Evolutionary conservation across 1,284 basidiomycete genomes (phyloP).

Genomic region (Ustilago bromivora): DNA sequence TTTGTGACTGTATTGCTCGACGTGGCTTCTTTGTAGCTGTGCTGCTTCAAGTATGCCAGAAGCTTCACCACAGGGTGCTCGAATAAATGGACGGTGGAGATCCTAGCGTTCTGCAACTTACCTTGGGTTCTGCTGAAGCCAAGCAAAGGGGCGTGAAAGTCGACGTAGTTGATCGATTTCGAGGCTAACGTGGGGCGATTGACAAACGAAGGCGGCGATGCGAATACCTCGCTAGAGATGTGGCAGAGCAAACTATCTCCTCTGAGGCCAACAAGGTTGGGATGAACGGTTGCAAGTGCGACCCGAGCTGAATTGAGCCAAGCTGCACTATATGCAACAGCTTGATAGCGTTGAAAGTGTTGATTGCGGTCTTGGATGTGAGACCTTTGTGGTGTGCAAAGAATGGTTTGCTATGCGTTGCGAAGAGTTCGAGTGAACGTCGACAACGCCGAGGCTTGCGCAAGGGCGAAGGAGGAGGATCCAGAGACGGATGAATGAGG

Average conservation of each 20-base stretch:
- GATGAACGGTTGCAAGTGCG: neutral
- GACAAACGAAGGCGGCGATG: neutral
- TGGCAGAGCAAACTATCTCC: neutral
- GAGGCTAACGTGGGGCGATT: neutral
- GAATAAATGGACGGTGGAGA: neutral
- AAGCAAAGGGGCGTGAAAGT: neutral
- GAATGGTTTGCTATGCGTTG: slow-evolving; percentile 32
- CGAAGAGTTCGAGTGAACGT: neutral
- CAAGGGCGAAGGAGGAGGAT: neutral
- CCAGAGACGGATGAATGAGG: neutral
- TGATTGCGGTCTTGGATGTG: neutral
- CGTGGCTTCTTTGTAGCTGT: neutral
- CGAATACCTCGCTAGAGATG: neutral
- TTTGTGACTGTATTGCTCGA: neutral
- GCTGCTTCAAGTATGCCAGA: neutral
- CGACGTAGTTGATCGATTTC: neutral
- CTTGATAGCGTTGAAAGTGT: no score
- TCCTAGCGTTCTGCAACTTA: neutral
- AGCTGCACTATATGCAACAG: neutral
- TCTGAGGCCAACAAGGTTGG: neutral
- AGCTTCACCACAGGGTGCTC: neutral
- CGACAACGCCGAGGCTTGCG: slow-evolving; percentile 5
- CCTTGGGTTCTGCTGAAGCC: neutral
- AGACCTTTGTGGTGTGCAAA: slow-evolving; percentile 25
- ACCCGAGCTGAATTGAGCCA: neutral